These are phyloP conservation scores for Phaeoacremonium minimum DNA, from an alignment of 2,329 filamentous ascomycete species.

Conservation along the genomic window DNA sequence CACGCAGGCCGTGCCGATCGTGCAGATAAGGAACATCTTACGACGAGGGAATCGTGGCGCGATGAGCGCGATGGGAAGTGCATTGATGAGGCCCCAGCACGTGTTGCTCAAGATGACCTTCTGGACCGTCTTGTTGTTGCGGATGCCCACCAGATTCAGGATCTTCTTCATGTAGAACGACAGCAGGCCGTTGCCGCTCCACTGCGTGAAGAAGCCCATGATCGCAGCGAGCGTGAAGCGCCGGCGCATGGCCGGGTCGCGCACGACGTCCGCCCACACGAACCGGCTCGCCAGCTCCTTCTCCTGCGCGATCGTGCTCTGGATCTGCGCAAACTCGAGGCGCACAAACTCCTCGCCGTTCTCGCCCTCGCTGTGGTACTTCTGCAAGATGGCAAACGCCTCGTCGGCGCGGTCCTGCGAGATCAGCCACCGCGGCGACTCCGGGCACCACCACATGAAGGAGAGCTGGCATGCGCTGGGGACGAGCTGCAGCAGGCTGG, in stretches of 20 bases:
- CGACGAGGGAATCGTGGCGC: conserved; percentile 26
- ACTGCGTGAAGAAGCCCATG: conserved; percentile 34
- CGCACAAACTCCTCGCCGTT: conserved; percentile 46
- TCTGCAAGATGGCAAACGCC: conserved; percentile 48
- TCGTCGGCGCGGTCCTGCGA: conserved; percentile 48
- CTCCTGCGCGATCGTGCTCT: conserved; percentile 43
- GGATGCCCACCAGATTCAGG: conserved; percentile 31
- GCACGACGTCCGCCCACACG: conserved; percentile 28
- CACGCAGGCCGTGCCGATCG: conserved; percentile 26
- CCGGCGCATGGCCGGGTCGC: conserved; percentile 26
- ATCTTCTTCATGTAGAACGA: conserved; percentile 35
- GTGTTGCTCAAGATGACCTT: conserved; percentile 32
- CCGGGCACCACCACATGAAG: conserved; percentile 34
- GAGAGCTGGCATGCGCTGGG: conserved; percentile 17
- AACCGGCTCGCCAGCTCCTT: conserved; percentile 39
- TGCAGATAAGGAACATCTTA: conserved; percentile 30
- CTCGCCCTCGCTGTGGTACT: conserved; percentile 54
- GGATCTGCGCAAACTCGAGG: conserved; percentile 52
- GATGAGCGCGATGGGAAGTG: conserved; percentile 27
- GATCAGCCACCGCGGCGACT: conserved; percentile 45
- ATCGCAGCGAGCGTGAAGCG: conserved; percentile 26
- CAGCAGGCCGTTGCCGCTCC: conserved; percentile 32
- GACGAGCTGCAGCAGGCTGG: conserved; percentile 22
- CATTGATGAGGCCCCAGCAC: conserved; percentile 30
- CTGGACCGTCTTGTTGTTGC: conserved; percentile 26